A percentile compares a stretch with the other conserved stretches of the same genome.
Evolutionary conservation across 305 asterid genomes (phyloP).

Genomic region (Fraxinus angustifolia): DNA sequence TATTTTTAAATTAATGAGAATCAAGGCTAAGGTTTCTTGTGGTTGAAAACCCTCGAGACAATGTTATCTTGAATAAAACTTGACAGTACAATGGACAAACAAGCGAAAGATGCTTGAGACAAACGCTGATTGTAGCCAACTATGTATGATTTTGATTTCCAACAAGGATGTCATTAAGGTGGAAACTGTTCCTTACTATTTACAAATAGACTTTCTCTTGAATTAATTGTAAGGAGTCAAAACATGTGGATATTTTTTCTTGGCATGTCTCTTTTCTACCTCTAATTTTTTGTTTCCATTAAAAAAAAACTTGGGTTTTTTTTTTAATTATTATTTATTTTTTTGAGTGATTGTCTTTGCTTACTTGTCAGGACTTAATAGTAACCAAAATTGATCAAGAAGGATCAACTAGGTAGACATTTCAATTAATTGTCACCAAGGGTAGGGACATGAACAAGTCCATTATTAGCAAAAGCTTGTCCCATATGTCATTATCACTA

Average conservation of each 20-base stretch:
- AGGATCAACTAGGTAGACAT: slow-evolving; percentile 5
- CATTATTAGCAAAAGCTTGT: slow-evolving; percentile 13
- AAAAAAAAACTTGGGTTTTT: not conserved
- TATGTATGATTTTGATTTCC: not conserved
- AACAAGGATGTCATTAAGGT: not conserved
- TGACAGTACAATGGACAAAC: not conserved
- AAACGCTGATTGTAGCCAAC: not conserved
- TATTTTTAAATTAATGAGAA: too few species aligned
- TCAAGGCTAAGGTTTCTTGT: too few species aligned
- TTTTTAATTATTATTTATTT: not conserved
- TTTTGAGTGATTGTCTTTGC: not conserved
- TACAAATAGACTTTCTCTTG: not conserved
- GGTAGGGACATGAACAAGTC: slow-evolving; percentile 14
- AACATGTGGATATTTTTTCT: not conserved
- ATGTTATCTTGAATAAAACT: not conserved
- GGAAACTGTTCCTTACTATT: not conserved
- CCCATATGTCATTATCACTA: slow-evolving; percentile 2
- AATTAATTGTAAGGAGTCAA: not conserved
- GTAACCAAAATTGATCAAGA: not conserved
- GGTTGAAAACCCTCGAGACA: too few species aligned
- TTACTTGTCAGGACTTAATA: not conserved
- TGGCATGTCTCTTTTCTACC: not conserved
- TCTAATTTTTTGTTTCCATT: not conserved
- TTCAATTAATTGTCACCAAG: slow-evolving; percentile 8
- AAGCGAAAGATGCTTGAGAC: not conserved